A percentile compares a stretch with the other conserved stretches of the same genome.
Evolutionary conservation across 345 rosid genomes (phyloP).

Genomic region (Ceriops decandra): DNA sequence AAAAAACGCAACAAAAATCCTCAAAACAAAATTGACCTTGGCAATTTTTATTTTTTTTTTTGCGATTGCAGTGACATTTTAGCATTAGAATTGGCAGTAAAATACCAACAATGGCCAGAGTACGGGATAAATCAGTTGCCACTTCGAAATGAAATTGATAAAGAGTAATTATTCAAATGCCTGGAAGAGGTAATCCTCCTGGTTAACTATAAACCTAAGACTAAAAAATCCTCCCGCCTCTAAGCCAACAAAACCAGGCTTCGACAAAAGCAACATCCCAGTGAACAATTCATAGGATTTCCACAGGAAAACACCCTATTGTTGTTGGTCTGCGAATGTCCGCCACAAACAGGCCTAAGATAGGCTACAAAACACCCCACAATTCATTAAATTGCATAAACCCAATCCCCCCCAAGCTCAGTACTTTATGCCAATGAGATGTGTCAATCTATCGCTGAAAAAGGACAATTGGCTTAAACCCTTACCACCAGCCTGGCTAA

Average conservation of each 20-base stretch:
- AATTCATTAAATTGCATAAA: conserved; percentile 9
- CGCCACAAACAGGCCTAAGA: background rate
- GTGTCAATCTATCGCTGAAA: conserved; percentile 1
- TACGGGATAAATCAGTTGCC: conserved; percentile 1
- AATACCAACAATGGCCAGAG: background rate
- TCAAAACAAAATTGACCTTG: background rate
- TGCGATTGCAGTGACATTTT: background rate
- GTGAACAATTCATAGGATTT: background rate
- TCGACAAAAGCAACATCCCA: background rate
- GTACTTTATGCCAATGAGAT: background rate
- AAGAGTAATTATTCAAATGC: background rate
- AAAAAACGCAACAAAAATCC: conserved; percentile 8
- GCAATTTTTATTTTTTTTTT: background rate
- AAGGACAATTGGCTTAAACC: conserved; percentile 24
- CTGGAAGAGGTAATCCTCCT: background rate
- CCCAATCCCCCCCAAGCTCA: conserved; percentile 3
- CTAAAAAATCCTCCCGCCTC: conserved; percentile 7
- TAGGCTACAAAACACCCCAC: background rate
- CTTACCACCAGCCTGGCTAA: conserved; percentile 47
- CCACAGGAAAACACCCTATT: background rate
- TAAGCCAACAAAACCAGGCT: background rate
- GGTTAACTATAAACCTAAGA: background rate
- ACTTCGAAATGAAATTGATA: background rate
- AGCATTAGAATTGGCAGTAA: background rate
- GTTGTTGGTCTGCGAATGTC: conserved; percentile 1